phyloP scores from a whole-genome alignment of 164 flowering plant species.

The Macadamia tetraphylla region DNA sequence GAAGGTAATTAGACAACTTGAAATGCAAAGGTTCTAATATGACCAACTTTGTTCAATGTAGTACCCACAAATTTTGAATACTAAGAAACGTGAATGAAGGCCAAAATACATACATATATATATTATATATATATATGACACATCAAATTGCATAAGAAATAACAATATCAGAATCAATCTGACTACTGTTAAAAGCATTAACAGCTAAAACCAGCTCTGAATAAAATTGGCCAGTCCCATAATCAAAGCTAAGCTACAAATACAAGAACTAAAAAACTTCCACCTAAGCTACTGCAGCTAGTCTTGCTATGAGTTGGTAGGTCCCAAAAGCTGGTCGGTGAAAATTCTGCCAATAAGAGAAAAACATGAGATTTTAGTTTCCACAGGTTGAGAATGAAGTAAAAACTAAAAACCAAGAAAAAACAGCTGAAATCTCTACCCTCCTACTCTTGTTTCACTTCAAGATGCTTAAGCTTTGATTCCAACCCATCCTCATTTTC shows the following conservation, averaged over 20 bases:
- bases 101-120: no score
- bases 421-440: conserved; percentile 3
- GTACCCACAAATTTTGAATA: no score
- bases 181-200: no score
- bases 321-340: conserved; percentile 7
- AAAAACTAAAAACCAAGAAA: background rate
- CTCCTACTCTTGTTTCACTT: conserved; percentile 32
- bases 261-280: background rate
- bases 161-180: no score
- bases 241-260: background rate
- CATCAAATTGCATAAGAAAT: no score
- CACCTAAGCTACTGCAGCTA: background rate
- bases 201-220: no score
- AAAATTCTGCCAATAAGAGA: background rate
- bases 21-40: no score
- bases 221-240: background rate
- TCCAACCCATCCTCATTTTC: conserved; percentile 39
- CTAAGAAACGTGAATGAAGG: no score
- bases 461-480: conserved; percentile 48
- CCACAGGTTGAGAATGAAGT: background rate
- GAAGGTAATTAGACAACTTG: no score
- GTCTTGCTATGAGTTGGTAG: conserved; percentile 1
- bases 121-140: no score
- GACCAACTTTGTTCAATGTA: no score
- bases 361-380: background rate